These are phyloP conservation scores for Geotrichum cucujoidarum DNA, from an alignment of 1,139 yeast genomes.

Conservation along the genomic window DNA sequence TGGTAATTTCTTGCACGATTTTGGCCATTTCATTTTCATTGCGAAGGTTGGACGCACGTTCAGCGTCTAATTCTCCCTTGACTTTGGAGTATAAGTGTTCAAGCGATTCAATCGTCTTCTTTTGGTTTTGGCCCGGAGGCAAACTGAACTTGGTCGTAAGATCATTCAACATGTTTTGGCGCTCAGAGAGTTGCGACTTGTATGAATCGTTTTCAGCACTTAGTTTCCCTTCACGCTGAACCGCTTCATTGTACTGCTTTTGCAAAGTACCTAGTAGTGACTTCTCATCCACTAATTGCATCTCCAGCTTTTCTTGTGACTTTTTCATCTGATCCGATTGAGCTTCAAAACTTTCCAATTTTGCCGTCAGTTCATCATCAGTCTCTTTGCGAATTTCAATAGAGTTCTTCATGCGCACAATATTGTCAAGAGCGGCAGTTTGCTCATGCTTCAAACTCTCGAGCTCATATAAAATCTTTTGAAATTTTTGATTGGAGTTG, in stretches of 20 bases:
- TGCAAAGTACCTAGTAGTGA: conserved; percentile 14
- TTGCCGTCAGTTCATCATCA: conserved; percentile 47
- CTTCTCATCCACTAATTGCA: conserved; percentile 20
- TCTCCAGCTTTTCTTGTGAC: conserved; percentile 40
- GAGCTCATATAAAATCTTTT: conserved; percentile 58
- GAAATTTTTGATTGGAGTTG: conserved; percentile 76
- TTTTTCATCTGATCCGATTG: conserved; percentile 22
- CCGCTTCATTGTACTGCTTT: conserved; percentile 40
- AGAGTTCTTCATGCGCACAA: conserved; percentile 45
- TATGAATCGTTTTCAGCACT: conserved; percentile 45
- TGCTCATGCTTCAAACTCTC: conserved; percentile 53
- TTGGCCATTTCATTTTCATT: conserved; percentile 27
- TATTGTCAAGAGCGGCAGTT: conserved; percentile 45
- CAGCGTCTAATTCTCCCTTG: conserved; percentile 12
- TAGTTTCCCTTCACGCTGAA: conserved; percentile 55
- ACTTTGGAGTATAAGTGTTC: conserved; percentile 1
- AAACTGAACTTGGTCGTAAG: conserved; percentile 10
- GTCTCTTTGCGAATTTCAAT: conserved; percentile 46
- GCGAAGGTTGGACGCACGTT: conserved; percentile 8
- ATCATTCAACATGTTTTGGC: conserved; percentile 22
- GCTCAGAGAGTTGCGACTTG: conserved; percentile 30
- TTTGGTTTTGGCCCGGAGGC: background rate
- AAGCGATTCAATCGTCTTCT: background rate
- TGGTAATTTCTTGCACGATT: conserved; percentile 33
- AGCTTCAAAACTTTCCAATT: conserved; percentile 52